Evolutionary conservation across 2,329 filamentous ascomycete genomes (phyloP), one percentile per base, ranked within the genome.

Genomic region (Arthrobotrys entomopaga): DNA sequence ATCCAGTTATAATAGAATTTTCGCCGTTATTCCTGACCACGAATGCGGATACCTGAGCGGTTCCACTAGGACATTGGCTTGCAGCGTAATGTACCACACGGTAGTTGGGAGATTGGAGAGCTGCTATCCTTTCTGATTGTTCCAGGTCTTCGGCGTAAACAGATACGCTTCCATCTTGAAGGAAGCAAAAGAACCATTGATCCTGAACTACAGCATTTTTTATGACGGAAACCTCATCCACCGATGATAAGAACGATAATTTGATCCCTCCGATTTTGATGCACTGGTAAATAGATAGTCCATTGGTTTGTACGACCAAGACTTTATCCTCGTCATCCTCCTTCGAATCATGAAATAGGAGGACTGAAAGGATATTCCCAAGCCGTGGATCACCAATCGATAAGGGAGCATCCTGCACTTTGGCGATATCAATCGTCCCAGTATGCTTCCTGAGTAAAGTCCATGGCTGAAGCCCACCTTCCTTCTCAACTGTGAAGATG

Each of bases 401-500:
- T 11, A 72, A 57, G 10, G 76, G 61, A 8, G 60, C 67, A 22
- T 73, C 69, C 56, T 78, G 77, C 50, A 76, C 59, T 2, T 65
- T 65, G 15, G 76, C 49, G 8, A 64, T 64, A 29, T 53, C 64
- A 19, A 76, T 56, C 13, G 29, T 56, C 16, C 66, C 65, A 6
- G 70, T 26, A 40, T 54, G 66, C 42, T 74, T 63, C 59, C 64
- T 71, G 15, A 71, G 52, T 29, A 79, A 49, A 8, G 54, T 67
- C 78, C 78, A 79, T 1, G 77, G 76, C 16, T 78, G 76, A 2
- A 78, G 58, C 4, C 60, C 50, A 0, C 78, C 75, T 10, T 46
- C 60, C 5, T 70, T 72, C 43, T 76, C 61, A 38, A 77, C 34
- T 7, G 75, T 77, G 53, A 77, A 60, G 16, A 79, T 63, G 22